These are phyloP conservation scores for Asterochloris sp. DNA, from an alignment of 139 green algal species.

Conservation along the genomic window DNA sequence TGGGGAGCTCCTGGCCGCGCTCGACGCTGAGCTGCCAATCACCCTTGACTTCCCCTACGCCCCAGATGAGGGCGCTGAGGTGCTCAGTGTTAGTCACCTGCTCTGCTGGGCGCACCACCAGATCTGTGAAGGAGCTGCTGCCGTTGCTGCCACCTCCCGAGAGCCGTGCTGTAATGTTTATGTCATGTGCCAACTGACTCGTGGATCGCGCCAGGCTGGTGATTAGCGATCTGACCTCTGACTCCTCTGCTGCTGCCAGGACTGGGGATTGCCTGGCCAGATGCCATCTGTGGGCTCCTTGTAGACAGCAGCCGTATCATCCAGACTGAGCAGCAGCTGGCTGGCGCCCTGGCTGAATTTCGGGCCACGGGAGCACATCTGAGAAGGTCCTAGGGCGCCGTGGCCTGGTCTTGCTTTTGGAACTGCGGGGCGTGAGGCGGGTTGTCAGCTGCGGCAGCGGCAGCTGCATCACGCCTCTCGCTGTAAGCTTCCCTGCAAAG, in stretches of 20 bases:
- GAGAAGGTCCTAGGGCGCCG: neutral
- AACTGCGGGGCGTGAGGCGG: neutral
- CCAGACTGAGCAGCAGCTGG: neutral
- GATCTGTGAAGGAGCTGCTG: constrained; percentile 4
- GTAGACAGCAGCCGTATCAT: neutral
- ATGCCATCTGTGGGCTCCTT: neutral
- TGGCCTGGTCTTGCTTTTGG: neutral
- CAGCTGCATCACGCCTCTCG: too few species aligned
- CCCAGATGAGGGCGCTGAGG: neutral
- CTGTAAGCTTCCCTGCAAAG: too few species aligned
- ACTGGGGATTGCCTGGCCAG: neutral
- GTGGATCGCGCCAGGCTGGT: neutral
- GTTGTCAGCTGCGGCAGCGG: neutral
- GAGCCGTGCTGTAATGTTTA: neutral
- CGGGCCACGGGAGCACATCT: neutral
- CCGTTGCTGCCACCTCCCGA: neutral
- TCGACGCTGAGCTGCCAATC: constrained; percentile 1
- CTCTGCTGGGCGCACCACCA: neutral
- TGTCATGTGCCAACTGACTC: neutral
- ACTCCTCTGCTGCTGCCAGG: constrained; percentile 4
- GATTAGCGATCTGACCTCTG: neutral
- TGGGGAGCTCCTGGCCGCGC: neutral
- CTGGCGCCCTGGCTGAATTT: neutral
- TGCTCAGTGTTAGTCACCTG: neutral
- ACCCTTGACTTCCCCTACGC: neutral